These are phyloP conservation scores for Talaromyces amestolkiae DNA, from an alignment of 2,329 filamentous ascomycete genomes.

Conservation along the genomic window DNA sequence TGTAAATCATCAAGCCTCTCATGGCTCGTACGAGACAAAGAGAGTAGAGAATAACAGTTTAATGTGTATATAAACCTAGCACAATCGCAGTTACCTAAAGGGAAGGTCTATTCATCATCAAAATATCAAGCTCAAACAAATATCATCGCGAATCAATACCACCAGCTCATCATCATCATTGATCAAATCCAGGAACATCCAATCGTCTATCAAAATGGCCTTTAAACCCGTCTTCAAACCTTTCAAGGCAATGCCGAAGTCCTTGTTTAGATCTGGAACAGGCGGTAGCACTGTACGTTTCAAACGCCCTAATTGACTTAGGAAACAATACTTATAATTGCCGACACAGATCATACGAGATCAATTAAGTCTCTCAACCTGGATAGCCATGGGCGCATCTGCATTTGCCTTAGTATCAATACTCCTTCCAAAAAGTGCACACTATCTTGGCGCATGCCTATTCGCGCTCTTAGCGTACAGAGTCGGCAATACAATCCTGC, in stretches of 20 bases:
- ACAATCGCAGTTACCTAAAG: not conserved
- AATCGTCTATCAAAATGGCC: not conserved
- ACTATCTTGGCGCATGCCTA: constrained; percentile 2
- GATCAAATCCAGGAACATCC: no score
- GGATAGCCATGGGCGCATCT: constrained; percentile 22
- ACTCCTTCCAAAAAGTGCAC: constrained; percentile 6
- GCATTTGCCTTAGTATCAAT: constrained; percentile 10
- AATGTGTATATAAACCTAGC: not conserved
- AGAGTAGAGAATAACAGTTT: not conserved
- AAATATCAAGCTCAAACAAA: not conserved
- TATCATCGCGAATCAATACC: not conserved
- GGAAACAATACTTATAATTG: not conserved
- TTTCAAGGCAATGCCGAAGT: not conserved
- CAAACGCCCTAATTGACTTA: not conserved
- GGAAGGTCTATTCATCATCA: not conserved
- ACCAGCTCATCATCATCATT: not conserved
- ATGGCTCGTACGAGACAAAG: not conserved
- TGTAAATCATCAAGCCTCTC: not conserved
- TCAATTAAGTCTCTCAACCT: constrained; percentile 21
- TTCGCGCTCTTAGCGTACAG: constrained; percentile 8
- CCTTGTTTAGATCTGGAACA: not conserved
- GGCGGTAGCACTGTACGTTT: not conserved
- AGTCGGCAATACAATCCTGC: constrained; percentile 1
- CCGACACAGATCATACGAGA: constrained; percentile 19
- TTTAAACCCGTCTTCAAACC: constrained; percentile 7